Base-by-base conservation (phyloP, 2,329 filamentous ascomycete genomes). In the Monilinia fructigena region DNA sequence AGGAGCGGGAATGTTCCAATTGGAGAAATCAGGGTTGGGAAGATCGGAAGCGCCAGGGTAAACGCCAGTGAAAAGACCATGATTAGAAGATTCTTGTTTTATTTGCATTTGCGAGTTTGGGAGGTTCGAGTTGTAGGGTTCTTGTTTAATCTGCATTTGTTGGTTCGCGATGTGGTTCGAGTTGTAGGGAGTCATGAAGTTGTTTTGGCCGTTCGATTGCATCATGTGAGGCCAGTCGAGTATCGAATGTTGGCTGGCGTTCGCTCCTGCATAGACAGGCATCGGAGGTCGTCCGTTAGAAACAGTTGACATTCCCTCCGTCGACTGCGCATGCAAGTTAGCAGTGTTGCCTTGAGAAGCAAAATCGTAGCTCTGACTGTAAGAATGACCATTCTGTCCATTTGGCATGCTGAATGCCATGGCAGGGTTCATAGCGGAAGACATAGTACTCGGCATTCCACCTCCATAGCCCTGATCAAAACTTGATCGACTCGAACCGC, bases 141-240 rank as follows among this genome's bases (percentile, higher is more conserved):
- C 85, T 80, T 81, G 82, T 83, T 89, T 89, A 82, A 84, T 85
- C 82, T 81, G 83, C 82, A 85, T 89, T 83, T 88, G 88, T 79
- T 82, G 86, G 80, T 88, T 84, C 79, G 84, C 83, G 84, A 85
- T 82, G 82, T 88, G 82, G 82, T 88, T 88, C 83, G 88, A 63
- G 55, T 71, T 70, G 65, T 72, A 74, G 47, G 66, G 65, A 52
- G 82, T 85, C 81, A 85, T 84, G 79, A 86, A 87, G 78, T 83
- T 81, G 79, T 86, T 82, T 79, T 89, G 85, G 80, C 85, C 83
- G 84, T 87, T 87, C 81, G 87, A 79, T 81, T 88, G 89, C 82
- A 91, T 91, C 86, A 92, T 90, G 77, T 89, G 85, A 75, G 88
- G 85, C 89, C 89, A 92, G 80, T 92, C 89, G 67, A 89, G 81